phyloP scores from a whole-genome alignment of 805 yeast species.

The Kazachstania taianensis region DNA sequence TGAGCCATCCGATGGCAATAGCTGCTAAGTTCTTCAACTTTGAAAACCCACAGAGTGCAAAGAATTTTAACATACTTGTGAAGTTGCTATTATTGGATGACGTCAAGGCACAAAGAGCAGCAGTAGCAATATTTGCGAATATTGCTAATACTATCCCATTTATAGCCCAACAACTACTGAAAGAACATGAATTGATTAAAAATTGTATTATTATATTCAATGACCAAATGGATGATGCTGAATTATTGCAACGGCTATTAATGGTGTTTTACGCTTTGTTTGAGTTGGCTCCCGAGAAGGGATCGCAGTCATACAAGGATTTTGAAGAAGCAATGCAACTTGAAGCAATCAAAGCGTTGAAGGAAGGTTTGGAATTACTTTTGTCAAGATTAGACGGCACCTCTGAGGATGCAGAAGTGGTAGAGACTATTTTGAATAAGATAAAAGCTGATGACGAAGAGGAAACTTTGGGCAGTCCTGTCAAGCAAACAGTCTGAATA shows the following conservation, averaged over 20 bases:
- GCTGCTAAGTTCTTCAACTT: slow-evolving; percentile 51
- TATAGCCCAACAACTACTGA: slow-evolving; percentile 25
- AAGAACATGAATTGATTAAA: slow-evolving; percentile 17
- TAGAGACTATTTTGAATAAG: slow-evolving; percentile 6
- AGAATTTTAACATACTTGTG: slow-evolving; percentile 34
- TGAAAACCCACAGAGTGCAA: slow-evolving; percentile 28
- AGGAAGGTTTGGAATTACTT: slow-evolving; percentile 12
- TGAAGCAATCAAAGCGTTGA: slow-evolving; percentile 4
- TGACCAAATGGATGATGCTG: slow-evolving; percentile 24
- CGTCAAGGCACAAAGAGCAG: slow-evolving; percentile 34
- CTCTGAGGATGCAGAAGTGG: slow-evolving; percentile 14
- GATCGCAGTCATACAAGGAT: slow-evolving; percentile 1
- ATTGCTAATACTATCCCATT: slow-evolving; percentile 29
- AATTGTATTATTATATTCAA: slow-evolving; percentile 19
- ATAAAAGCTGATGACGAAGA: not conserved
- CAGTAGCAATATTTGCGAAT: slow-evolving; percentile 30
- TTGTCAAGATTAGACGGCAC: slow-evolving; percentile 10
- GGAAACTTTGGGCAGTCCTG: too few relatives aligned
- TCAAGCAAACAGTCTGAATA: too few relatives aligned
- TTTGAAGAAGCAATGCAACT: slow-evolving; percentile 1
- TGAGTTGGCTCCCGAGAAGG: slow-evolving; percentile 14
- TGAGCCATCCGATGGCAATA: slow-evolving; percentile 32
- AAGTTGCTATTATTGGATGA: slow-evolving; percentile 34
- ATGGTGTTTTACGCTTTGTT: slow-evolving; percentile 25
- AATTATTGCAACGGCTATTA: slow-evolving; percentile 27